phyloP scores from a whole-genome alignment of 306 rosid species.

The Luffa aegyptiaca region DNA sequence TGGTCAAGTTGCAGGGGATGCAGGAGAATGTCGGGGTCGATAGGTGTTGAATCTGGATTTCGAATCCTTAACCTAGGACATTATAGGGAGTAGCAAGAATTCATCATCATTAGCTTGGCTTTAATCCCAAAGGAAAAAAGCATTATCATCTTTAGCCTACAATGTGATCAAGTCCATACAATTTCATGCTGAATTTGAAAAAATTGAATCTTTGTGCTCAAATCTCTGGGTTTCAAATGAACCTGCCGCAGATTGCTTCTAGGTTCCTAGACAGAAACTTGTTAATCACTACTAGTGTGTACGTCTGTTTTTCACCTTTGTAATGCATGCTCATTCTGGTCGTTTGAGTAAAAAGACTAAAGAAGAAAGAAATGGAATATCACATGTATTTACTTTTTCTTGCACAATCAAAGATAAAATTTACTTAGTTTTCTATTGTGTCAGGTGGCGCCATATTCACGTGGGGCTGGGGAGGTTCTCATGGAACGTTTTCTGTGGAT shows the following conservation, averaged over 20 bases:
- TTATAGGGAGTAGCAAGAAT: too few species aligned
- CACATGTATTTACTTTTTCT: not conserved
- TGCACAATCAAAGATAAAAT: not conserved
- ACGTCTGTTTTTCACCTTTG: not conserved
- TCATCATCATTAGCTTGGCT: too few species aligned
- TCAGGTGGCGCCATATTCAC: slow-evolving; percentile 75
- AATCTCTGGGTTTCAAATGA: not conserved
- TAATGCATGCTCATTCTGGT: not conserved
- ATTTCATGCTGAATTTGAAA: not conserved
- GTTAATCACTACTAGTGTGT: not conserved
- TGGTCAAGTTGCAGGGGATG: too few species aligned
- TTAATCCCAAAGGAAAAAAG: not conserved
- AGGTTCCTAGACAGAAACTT: not conserved
- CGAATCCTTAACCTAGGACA: too few species aligned
- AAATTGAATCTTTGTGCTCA: not conserved
- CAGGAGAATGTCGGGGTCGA: too few species aligned
- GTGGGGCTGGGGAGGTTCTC: slow-evolving; percentile 99
- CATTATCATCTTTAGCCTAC: not conserved
- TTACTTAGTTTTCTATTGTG: slow-evolving; percentile 6
- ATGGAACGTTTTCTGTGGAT: slow-evolving; percentile 75
- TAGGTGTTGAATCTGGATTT: too few species aligned
- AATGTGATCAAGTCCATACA: too few species aligned
- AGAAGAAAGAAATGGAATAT: not conserved
- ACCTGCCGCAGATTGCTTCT: not conserved
- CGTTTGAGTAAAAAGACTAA: not conserved